phyloP scores from a whole-genome alignment of 768 basidiomycete species.

The Boletus insuetus region DNA sequence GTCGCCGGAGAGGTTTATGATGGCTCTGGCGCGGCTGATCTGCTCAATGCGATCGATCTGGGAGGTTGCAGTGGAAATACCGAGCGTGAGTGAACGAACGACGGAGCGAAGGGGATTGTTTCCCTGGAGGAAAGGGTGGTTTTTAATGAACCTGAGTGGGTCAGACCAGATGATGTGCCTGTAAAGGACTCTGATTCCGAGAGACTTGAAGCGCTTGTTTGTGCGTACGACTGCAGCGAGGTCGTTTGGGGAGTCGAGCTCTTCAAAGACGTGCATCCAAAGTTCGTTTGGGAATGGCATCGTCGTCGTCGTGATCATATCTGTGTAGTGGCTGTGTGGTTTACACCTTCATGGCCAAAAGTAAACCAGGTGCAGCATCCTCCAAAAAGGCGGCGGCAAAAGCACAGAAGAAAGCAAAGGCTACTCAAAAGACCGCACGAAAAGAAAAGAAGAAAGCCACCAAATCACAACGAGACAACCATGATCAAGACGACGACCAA shows the following conservation, averaged over 20 bases:
- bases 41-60: conserved; percentile 29
- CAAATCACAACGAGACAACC: conserved; percentile 43
- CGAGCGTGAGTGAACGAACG: conserved; percentile 24
- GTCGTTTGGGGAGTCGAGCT: conserved; percentile 29
- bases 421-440: conserved; percentile 62
- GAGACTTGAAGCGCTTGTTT: conserved; percentile 30
- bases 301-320: not conserved
- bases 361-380: conserved; percentile 5
- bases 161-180: conserved; percentile 34
- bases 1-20: conserved; percentile 17
- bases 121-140: conserved; percentile 15
- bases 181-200: conserved; percentile 32
- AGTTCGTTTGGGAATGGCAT: conserved; percentile 34
- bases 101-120: conserved; percentile 8
- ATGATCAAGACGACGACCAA: conserved; percentile 65
- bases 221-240: conserved; percentile 32
- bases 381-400: conserved; percentile 49
- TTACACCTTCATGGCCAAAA: conserved; percentile 28
- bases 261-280: conserved; percentile 39
- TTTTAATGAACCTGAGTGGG: conserved; percentile 27
- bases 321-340: conserved; percentile 5
- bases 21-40: conserved; percentile 25
- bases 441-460: conserved; percentile 63
- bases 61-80: conserved; percentile 20
- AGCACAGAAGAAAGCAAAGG: conserved; percentile 65